These are phyloP conservation scores for Rhexocercosporidium sp. DNA, from an alignment of 2,329 filamentous ascomycete species.

Conservation along the genomic window DNA sequence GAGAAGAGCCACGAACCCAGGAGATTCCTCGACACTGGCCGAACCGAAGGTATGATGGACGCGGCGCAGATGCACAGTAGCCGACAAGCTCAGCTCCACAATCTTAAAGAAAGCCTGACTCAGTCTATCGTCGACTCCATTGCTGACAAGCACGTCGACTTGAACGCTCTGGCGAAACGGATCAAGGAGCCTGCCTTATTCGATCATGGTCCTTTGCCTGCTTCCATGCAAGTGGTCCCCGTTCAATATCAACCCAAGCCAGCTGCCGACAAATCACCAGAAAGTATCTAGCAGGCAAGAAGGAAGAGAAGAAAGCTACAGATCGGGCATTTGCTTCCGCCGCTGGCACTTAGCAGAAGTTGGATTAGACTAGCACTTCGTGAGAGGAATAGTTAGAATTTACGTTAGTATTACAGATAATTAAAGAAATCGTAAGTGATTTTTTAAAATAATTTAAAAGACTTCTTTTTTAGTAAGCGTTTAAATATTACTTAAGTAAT, in stretches of 20 bases:
- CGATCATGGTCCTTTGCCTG: not conserved
- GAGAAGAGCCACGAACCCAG: no score
- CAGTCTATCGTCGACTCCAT: not conserved
- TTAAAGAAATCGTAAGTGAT: no score
- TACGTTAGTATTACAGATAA: no score
- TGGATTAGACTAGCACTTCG: no score
- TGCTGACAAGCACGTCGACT: not conserved
- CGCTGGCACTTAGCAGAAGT: no score
- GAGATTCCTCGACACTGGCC: no score
- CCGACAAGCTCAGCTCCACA: not conserved
- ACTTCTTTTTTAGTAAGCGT: no score
- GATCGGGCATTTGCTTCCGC: not conserved
- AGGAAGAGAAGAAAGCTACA: not conserved
- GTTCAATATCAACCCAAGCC: not conserved
- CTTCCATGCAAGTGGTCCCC: not conserved
- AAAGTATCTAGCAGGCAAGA: not conserved
- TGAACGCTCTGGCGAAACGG: not conserved
- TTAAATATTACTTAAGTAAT: no score
- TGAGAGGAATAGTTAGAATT: no score
- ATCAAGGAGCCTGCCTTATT: not conserved
- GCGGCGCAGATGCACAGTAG: no score
- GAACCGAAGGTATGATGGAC: no score
- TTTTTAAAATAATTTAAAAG: no score
- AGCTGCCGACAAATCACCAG: not conserved
- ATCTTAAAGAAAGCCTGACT: not conserved